Conservation (phyloP, 1,284 basidiomycete genomes). For the Irpex sp. region DNA sequence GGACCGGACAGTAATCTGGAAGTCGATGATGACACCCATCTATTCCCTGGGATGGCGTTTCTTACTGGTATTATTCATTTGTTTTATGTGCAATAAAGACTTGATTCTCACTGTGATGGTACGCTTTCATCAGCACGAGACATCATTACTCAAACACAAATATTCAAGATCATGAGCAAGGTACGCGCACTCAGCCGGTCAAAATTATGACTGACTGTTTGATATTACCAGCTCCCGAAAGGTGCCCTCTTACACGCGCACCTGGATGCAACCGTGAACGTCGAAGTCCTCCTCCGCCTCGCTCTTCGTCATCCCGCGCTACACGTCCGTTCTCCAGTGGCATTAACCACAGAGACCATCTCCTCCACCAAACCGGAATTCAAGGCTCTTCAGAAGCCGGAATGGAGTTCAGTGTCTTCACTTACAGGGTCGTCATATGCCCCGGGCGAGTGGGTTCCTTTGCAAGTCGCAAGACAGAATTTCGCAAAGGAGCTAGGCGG, state of each 20-base stretch:
- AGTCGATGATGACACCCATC: constrained; percentile 34
- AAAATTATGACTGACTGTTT: neutral
- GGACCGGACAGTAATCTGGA: constrained; percentile 32
- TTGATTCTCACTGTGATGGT: too few species aligned
- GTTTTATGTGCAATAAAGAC: too few species aligned
- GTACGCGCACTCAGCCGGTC: constrained; percentile 23
- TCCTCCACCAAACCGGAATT: constrained; percentile 48
- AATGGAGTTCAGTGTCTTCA: constrained; percentile 30
- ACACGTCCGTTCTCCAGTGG: constrained; percentile 46
- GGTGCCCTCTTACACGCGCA: constrained; percentile 70
- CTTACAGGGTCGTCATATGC: constrained; percentile 45
- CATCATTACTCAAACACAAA: constrained; percentile 53
- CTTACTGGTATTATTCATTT: constrained; percentile 44
- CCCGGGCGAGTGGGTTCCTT: constrained; percentile 48
- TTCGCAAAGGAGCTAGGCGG: constrained; percentile 55
- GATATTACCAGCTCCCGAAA: constrained; percentile 64
- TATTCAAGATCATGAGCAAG: constrained; percentile 60
- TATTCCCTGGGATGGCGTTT: constrained; percentile 77
- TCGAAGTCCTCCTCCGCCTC: constrained; percentile 43
- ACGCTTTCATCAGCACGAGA: constrained; percentile 39
- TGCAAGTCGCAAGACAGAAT: constrained; percentile 47
- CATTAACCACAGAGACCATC: constrained; percentile 36
- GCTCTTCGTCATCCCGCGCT: constrained; percentile 55
- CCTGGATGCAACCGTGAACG: constrained; percentile 65
- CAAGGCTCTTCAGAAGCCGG: constrained; percentile 32